Evolutionary conservation across 1,139 yeast genomes (phyloP), one percentile per base, ranked within the genome.

Genomic region (Taphrina deformans): DNA sequence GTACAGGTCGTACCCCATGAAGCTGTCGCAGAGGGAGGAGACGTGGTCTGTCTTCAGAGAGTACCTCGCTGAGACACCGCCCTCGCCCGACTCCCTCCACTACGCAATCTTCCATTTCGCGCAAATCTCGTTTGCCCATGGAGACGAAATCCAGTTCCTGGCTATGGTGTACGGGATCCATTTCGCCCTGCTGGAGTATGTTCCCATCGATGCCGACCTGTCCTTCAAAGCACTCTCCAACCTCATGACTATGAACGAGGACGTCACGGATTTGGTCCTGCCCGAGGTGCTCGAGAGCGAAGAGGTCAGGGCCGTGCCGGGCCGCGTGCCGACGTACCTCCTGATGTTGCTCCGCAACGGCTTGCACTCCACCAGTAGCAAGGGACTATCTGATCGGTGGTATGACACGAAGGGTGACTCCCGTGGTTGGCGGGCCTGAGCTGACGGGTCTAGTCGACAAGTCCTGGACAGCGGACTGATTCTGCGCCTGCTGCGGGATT

Each of bases 161-260:
- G 58, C 58, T 5, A 21, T 38, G 14, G 2, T 1, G 3, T 21
- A 2, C 40, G 29, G 35, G 33, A 40, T 53, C 4, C 58, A 53
- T 38, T n/a, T 12, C 18, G 45, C 18, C 18, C 16, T 53, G 23
- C 12, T 35, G 35, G 23, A 14, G 16, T 23, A 24, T 18, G 23
- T 38, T 10, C 21, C 31, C 29, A 21, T 24, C 21, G 21, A 12
- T 12, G 23, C 48, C 18, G 33, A 38, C 6, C 21, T 40, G 23
- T 46, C 58, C 14, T 53, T 27, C 48, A 53, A 38, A 16, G 58
- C 58, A 14, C 46, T 53, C 2, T 53, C 58, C 44, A 53, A 53
- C 4, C 58, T 53, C 58, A 26, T 53, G 21, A 53, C 58, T 27
- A 53, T 14, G 58, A 53, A 53, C 16, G 33, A 24, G 16, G 26